Evolutionary conservation across 352 stramenopile genomes (phyloP), one percentile per base, ranked within the genome.

Genomic region (Globisporangium acanthophoron): DNA sequence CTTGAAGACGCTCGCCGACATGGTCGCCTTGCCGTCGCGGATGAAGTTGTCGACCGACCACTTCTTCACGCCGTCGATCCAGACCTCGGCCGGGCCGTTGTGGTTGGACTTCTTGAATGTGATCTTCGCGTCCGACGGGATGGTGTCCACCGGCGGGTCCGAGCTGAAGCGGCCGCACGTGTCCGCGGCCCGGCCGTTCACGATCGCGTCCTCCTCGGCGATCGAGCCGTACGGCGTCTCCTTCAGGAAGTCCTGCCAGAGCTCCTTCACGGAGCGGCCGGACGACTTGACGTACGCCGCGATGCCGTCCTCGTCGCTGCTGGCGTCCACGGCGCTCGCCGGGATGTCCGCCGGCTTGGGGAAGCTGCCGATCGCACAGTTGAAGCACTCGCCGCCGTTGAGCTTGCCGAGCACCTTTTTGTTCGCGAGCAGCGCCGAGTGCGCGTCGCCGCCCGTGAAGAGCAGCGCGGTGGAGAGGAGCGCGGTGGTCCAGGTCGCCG

Each of bases 51-150:
- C 51, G 35, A 45, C 61, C 27, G 24, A 58, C 61, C 61, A 67
- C 12, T 45, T 46, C 50, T 67, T 67, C 35, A 49, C 45, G 55
- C 50, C 61, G 29, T 67, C 61, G 21, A 67, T 53, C 54, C 55
- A 67, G 43, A 67, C 47, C 55, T 67, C 61, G 24, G 47, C 61
- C n/a, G 61, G 61, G 8, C 61, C 61, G 44, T 67, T 67, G 61
- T 67, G 61, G 61, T 67, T 67, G 13, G 61, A 62, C 61, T 67
- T 67, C 45, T 67, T 67, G 54, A 62, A 67, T 49, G 61, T 56
- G 61, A 67, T 67, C 41, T 57, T 58, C 4, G 61, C 55, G 43
- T 40, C 20, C 21, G 61, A 39, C 6, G 61, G 61, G 37, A 67
- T 49, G 21, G 54, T 35, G 21, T 58, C 61, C 3, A 59, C 37